Evolutionary conservation across 257 asterid genomes (phyloP).

Genomic region (Gentiana dahurica): DNA sequence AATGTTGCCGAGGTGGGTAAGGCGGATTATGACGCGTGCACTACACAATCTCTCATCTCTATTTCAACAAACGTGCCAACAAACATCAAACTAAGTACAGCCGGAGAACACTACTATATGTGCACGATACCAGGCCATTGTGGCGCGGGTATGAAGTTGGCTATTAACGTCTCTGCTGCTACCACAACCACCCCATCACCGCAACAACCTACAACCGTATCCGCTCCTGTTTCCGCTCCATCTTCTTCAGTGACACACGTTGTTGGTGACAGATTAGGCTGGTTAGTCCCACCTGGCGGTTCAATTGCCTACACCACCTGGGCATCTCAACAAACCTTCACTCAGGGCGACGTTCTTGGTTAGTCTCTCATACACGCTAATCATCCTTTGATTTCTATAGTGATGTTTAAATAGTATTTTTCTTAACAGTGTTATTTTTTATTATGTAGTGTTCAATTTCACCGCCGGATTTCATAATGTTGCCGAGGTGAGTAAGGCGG

Average conservation of each 20-base stretch:
- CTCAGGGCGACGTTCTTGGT: slow-evolving; percentile 31
- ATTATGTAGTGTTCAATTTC: slow-evolving; percentile 5
- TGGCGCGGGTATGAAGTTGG: slow-evolving; percentile 28
- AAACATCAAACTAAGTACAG: slow-evolving; percentile 27
- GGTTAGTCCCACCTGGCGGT: slow-evolving; percentile 23
- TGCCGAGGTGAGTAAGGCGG: slow-evolving; percentile 23
- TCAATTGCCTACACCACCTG: slow-evolving; percentile 22
- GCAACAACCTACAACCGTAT: slow-evolving; percentile 11
- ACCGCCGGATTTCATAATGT: slow-evolving; percentile 25
- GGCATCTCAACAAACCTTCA: slow-evolving; percentile 32
- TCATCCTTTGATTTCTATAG: background rate
- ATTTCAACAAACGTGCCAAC: slow-evolving; percentile 22
- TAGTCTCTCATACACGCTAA: background rate
- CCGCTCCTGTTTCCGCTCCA: background rate
- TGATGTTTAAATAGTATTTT: no score
- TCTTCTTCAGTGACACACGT: no score
- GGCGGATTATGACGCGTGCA: slow-evolving; percentile 35
- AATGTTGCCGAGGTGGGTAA: slow-evolving; percentile 28
- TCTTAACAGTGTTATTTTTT: background rate
- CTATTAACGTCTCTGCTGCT: slow-evolving; percentile 21
- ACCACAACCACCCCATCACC: slow-evolving; percentile 24
- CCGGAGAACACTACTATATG: slow-evolving; percentile 35
- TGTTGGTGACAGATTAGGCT: slow-evolving; percentile 29
- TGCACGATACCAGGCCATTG: slow-evolving; percentile 42
- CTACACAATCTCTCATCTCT: slow-evolving; percentile 22